phyloP scores from a whole-genome alignment of 83 land plant species.

The Picea abies region DNA sequence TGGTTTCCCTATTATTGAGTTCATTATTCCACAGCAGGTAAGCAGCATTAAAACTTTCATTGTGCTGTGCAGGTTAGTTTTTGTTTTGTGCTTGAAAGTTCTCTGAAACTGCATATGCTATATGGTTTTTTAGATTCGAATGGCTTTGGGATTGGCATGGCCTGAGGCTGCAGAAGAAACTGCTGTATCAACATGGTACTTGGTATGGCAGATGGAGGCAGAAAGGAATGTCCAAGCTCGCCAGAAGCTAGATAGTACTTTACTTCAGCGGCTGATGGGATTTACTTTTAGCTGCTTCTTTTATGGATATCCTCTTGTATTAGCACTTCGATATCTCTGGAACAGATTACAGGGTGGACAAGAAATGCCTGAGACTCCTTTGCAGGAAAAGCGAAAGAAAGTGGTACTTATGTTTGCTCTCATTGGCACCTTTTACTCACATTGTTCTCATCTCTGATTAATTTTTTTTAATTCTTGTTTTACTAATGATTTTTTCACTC shows the following conservation, averaged over 20 bases:
- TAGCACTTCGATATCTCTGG: conserved; percentile 31
- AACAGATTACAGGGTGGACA: conserved; percentile 38
- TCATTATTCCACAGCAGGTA: conserved; percentile 61
- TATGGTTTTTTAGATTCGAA: conserved; percentile 33
- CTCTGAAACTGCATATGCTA: not conserved
- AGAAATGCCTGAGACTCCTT: conserved; percentile 43
- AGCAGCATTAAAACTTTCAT: conserved; percentile 4
- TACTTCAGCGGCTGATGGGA: conserved; percentile 33
- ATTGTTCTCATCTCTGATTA: not conserved
- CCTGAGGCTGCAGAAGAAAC: conserved; percentile 42
- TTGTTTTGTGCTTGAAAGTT: not conserved
- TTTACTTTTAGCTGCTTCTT: conserved; percentile 30
- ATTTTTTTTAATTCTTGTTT: not conserved
- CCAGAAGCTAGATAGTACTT: conserved; percentile 14
- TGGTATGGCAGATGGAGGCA: conserved; percentile 60
- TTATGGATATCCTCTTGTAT: conserved; percentile 45
- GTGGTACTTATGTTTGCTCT: conserved; percentile 37
- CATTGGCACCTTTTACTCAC: not conserved
- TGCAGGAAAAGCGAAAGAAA: conserved; percentile 31
- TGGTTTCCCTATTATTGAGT: conserved; percentile 64
- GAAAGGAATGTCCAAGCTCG: conserved; percentile 38
- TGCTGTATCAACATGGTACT: conserved; percentile 56
- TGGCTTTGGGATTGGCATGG: conserved; percentile 64
- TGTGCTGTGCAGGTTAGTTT: not conserved
- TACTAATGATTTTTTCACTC: not conserved